These are phyloP conservation scores for Sclerotinia spermophila DNA, from an alignment of 2,329 filamentous ascomycete species.

Conservation along the genomic window DNA sequence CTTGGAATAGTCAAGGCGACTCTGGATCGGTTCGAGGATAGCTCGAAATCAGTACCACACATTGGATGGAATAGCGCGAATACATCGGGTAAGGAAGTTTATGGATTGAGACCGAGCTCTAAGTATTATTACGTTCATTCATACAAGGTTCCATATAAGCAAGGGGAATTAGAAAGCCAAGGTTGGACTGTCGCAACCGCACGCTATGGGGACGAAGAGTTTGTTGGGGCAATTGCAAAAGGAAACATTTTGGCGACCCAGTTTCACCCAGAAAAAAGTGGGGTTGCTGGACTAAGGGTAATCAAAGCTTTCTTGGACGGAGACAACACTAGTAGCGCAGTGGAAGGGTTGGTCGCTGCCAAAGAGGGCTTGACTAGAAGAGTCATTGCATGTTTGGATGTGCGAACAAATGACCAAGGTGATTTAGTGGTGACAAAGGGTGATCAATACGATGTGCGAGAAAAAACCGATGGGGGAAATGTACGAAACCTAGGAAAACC, in stretches of 20 bases:
- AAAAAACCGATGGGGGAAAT: slow-evolving; percentile 64
- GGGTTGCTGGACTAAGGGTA: slow-evolving; percentile 79
- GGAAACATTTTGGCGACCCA: slow-evolving; percentile 88
- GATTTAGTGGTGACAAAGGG: slow-evolving; percentile 98
- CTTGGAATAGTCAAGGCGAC: slow-evolving; percentile 69
- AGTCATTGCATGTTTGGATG: slow-evolving; percentile 93
- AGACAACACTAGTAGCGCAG: slow-evolving; percentile 39
- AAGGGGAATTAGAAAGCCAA: slow-evolving; percentile 69
- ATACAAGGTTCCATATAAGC: slow-evolving; percentile 75
- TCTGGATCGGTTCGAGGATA: slow-evolving; percentile 73
- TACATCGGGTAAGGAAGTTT: slow-evolving; percentile 60
- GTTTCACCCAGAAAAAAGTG: slow-evolving; percentile 97
- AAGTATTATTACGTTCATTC: slow-evolving; percentile 99
- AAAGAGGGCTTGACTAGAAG: slow-evolving; percentile 78
- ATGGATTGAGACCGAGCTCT: slow-evolving; percentile 72
- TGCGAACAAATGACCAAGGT: slow-evolving; percentile 88
- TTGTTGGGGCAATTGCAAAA: slow-evolving; percentile 83
- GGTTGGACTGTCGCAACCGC: slow-evolving; percentile 94
- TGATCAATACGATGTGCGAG: slow-evolving; percentile 96
- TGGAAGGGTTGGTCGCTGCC: slow-evolving; percentile 33
- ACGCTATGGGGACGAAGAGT: slow-evolving; percentile 81
- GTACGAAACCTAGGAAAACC: slow-evolving; percentile 96
- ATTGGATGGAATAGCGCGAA: slow-evolving; percentile 97
- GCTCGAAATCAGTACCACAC: slow-evolving; percentile 87
- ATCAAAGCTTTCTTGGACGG: slow-evolving; percentile 84